Conservation (phyloP, 2,329 filamentous ascomycete genomes). For the Penicillium decumbens region DNA sequence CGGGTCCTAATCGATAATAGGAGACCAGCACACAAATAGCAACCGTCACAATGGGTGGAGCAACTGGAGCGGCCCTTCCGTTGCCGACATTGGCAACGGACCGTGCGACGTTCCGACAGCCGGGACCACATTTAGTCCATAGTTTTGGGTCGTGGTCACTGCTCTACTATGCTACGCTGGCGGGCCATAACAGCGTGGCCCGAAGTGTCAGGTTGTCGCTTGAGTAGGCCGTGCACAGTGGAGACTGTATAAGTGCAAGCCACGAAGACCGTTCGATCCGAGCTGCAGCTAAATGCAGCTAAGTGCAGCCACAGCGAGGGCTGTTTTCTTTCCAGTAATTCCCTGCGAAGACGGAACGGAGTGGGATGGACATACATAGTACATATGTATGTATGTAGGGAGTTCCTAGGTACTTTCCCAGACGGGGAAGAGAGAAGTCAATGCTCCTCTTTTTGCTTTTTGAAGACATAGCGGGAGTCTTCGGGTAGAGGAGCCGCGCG, state of each 20-base stretch:
- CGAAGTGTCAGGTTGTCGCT: not conserved
- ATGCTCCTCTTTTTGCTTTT: slow-evolving; percentile 15
- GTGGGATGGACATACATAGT: too few species aligned
- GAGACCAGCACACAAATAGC: slow-evolving; percentile 2
- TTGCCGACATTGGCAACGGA: not conserved
- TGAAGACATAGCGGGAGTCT: slow-evolving; percentile 7
- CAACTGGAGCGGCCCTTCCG: slow-evolving; percentile 2
- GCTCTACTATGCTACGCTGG: not conserved
- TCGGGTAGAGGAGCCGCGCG: slow-evolving; percentile 20
- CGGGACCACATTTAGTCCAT: not conserved
- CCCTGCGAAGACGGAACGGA: not conserved
- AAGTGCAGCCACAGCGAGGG: not conserved
- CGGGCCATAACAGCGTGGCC: not conserved
- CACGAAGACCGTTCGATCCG: not conserved
- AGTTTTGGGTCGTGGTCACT: not conserved
- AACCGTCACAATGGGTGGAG: slow-evolving; percentile 1
- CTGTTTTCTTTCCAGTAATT: not conserved
- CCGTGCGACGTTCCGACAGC: not conserved
- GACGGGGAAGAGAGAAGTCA: slow-evolving; percentile 3
- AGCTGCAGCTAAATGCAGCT: not conserved
- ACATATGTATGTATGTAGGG: too few species aligned
- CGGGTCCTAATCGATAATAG: not conserved
- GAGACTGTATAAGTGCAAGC: not conserved
- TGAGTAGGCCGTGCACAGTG: not conserved
- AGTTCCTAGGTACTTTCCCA: not conserved